phyloP scores from a whole-genome alignment of 1,139 yeast genomes.

The Sugiyamaella japonica region DNA sequence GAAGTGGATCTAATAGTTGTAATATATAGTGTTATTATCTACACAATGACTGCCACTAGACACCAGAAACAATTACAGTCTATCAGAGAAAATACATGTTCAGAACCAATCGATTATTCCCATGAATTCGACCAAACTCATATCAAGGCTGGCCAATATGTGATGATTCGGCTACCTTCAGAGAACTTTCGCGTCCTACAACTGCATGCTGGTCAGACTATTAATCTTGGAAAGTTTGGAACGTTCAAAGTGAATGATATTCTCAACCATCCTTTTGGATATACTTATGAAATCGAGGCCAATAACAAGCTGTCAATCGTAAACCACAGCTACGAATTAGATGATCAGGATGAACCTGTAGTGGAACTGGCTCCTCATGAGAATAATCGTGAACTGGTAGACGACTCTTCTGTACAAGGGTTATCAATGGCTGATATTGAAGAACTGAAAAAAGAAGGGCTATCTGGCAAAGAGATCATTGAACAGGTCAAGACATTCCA shows the following conservation, averaged over 20 bases:
- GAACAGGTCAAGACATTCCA: slow-evolving; percentile 81
- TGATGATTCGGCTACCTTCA: slow-evolving; percentile 75
- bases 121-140: slow-evolving; percentile 19
- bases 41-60: slow-evolving; percentile 6
- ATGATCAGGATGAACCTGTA: slow-evolving; percentile 32
- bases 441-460: slow-evolving; percentile 58
- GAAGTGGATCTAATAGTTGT: not conserved
- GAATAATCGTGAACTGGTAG: slow-evolving; percentile 68
- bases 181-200: slow-evolving; percentile 72
- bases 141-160: slow-evolving; percentile 55
- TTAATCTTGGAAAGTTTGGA: slow-evolving; percentile 90
- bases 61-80: slow-evolving; percentile 10
- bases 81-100: not conserved
- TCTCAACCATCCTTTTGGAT: slow-evolving; percentile 82
- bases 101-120: slow-evolving; percentile 2
- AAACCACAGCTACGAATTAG: slow-evolving; percentile 31
- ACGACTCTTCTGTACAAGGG: slow-evolving; percentile 77
- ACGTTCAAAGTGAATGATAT: slow-evolving; percentile 71
- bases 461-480: slow-evolving; percentile 77
- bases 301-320: slow-evolving; percentile 31
- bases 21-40: not conserved
- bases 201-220: slow-evolving; percentile 56
- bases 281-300: slow-evolving; percentile 78
- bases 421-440: slow-evolving; percentile 77
- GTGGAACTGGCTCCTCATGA: slow-evolving; percentile 37